Conservation (phyloP, 306 rosid genomes). For the Leucaena leucocephala region DNA sequence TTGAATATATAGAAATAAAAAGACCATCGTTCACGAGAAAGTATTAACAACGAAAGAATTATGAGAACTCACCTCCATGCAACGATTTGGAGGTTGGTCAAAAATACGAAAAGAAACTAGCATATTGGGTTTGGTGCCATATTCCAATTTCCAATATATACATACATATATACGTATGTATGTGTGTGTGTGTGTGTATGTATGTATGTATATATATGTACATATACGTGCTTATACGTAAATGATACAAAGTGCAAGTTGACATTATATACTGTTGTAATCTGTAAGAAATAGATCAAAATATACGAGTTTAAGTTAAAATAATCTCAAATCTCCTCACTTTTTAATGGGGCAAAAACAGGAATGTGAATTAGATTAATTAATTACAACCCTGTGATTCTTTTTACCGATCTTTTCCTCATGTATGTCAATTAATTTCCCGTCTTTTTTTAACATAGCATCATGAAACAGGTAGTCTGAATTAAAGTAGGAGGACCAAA, state of each 20-base stretch:
- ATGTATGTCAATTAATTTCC: not conserved
- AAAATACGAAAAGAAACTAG: too few relatives aligned
- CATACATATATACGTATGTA: too few relatives aligned
- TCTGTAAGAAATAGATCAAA: not conserved
- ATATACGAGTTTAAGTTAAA: not conserved
- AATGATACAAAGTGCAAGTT: not conserved
- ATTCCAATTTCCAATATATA: too few relatives aligned
- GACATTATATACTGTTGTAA: not conserved
- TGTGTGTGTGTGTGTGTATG: too few relatives aligned
- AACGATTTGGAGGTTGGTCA: too few relatives aligned
- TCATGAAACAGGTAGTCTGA: not conserved
- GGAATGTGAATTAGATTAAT: not conserved
- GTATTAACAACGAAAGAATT: too few relatives aligned
- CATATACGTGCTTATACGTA: too few relatives aligned
- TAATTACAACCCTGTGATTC: not conserved
- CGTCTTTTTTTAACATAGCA: not conserved
- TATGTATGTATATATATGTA: too few relatives aligned
- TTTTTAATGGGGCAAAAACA: not conserved
- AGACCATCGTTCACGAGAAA: too few relatives aligned
- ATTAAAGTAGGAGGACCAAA: conserved; percentile 1
- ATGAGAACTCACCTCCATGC: too few relatives aligned
- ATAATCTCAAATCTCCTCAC: not conserved
- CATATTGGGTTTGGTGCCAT: too few relatives aligned
- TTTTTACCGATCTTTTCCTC: not conserved
- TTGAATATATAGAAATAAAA: too few relatives aligned